A percentile compares a stretch with the other conserved stretches of the same genome.
These are phyloP conservation scores for Tillandsia fasciculata DNA, from an alignment of 176 grass and related monocot species.

Conservation along the genomic window DNA sequence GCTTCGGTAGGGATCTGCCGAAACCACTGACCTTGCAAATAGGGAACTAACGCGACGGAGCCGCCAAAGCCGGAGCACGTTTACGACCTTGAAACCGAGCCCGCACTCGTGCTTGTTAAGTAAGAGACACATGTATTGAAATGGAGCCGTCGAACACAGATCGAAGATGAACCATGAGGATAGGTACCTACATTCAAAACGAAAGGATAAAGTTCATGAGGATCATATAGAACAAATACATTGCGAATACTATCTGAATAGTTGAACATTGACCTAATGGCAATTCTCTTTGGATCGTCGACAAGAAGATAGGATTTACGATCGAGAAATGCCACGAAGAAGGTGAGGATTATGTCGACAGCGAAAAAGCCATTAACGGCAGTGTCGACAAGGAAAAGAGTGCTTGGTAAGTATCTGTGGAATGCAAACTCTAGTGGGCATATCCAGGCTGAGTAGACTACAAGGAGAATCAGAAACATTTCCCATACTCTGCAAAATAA, in stretches of 20 bases:
- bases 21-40: constrained; percentile 36
- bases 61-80: constrained; percentile 51
- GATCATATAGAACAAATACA: not conserved
- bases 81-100: constrained; percentile 48
- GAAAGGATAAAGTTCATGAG: constrained; percentile 1
- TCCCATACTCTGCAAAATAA: constrained; percentile 49
- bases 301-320: constrained; percentile 38
- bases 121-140: constrained; percentile 43
- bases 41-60: constrained; percentile 50
- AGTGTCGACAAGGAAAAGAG: constrained; percentile 46
- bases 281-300: constrained; percentile 56
- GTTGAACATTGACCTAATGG: constrained; percentile 27
- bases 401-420: constrained; percentile 48
- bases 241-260: no score
- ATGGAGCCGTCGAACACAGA: constrained; percentile 47
- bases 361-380: constrained; percentile 56
- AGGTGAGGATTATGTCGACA: constrained; percentile 56
- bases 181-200: constrained; percentile 35
- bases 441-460: constrained; percentile 77
- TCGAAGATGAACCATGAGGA: constrained; percentile 69
- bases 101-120: constrained; percentile 30
- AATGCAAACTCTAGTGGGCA: constrained; percentile 76
- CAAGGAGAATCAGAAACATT: constrained; percentile 50
- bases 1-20: not conserved
- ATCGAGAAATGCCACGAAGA: constrained; percentile 62